Evolutionary conservation across 2,329 filamentous ascomycete genomes (phyloP), one percentile per base, ranked within the genome.

Genomic region (Macrophomina pseudophaseolina): DNA sequence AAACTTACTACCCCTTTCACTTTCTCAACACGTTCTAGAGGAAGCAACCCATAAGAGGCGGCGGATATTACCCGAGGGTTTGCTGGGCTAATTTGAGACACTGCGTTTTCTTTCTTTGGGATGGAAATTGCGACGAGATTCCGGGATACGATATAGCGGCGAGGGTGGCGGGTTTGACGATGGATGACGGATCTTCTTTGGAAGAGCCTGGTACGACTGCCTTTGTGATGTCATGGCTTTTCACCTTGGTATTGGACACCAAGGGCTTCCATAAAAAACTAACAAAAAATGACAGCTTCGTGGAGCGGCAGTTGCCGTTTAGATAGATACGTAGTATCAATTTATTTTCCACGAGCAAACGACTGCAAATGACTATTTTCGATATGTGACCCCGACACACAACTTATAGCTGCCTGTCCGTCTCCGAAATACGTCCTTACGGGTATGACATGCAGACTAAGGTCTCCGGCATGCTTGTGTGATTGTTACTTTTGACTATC

Each of bases 1-100:
- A 66, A 66, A 66, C 46, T 66, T 66, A 49, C 33, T 66, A 58
- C 64, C 53, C 53, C 40, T 56, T 66, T 59, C 44, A 66, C 64
- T 49, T 56, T 66, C 33, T 48, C 33, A 54, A 42, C 32, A 58
- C 53, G 52, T 65, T 54, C 59, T 58, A 59, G 53, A 66, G 64
- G 53, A 51, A 58, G 53, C 53, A 49, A 59, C 53, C 64, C 53
- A 32, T 46, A 49, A 35, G 42, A 51, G 16, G 64, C 52, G 52
- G 33, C 18, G 64, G 35, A 11, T 51, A 38, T 38, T 33, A 28
- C 40, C 40, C 30, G 23, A 51, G 63, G 63, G 63, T 44, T 56
- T 28, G 63, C 63, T 52, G 63, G 63, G 40, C 35, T 65, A 65
- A 65, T 65, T 65, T 65, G 63, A 56, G 46, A 62, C 58, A 52